Base-by-base conservation (phyloP, 768 basidiomycete genomes). In the Gautieria morchelliformis region DNA sequence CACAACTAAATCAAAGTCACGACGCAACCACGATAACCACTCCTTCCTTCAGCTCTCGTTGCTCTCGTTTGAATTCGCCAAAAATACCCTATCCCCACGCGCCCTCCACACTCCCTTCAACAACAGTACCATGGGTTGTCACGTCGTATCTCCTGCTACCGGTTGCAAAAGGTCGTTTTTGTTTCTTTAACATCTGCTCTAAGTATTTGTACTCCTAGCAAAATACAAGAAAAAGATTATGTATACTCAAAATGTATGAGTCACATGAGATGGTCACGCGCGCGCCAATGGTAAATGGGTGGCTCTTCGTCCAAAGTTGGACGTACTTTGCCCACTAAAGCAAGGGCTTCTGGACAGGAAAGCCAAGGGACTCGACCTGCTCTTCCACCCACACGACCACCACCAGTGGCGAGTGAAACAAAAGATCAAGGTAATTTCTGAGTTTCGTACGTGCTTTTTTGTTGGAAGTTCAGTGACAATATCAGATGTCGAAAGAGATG, bases 401-500 rank as follows among this genome's bases (percentile, higher is more conserved):
- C 35, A 41, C 68, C 70, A 22, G 60, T 68, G 44, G 81, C 79
- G 11, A 82, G 75, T 60, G 81, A 83, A 64, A 75, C 64, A 4
- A 81, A 73, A 64, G 74, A 71, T 52, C 71, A 78, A 70, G 77
- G 84, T 78, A 53, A 35, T 62, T 47, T 42, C 1, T 15, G 49
- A 10, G 14, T n/a, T 40, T 32, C 35, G 17, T 32, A 35, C n/a
- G 11, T 33, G 17, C 12, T 19, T 44, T n/a, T n/a, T n/a, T 41
- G 3, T 14, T 22, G 42, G 2, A 17, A 44, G 17, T n/a, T n/a
- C n/a, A n/a, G n/a, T n/a, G n/a, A n/a, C n/a, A n/a, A n/a, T n/a
- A n/a, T n/a, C 61, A 88, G 87, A 72, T 8, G 82, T 88, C 63
- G 74, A 80, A 55, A 70, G 65, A 53, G 87, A 92, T 62, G 76